Evolutionary conservation across 1,139 yeast genomes (phyloP), one percentile per base, ranked within the genome.

Genomic region (Geotrichum candidum): DNA sequence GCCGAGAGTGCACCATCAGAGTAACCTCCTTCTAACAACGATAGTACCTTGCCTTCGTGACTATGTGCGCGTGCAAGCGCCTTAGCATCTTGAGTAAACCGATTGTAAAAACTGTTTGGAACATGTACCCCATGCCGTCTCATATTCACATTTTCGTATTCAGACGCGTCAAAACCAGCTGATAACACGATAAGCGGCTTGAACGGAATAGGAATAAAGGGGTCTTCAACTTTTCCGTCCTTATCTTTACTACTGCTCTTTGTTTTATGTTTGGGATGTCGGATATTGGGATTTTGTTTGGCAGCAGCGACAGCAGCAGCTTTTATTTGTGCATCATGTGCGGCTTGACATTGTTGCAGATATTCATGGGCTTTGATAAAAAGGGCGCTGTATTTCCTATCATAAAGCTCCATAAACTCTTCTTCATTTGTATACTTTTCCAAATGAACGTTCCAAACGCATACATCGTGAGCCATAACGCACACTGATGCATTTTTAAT

Each of bases 111-210:
- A 33, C 87, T 82, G 0, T 96, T 88, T 3, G 96, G 96, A 3
- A 90, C 92, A 67, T 87, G 86, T 45, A 87, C 90, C 0, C 86
- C 86, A 70, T 90, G 96, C 63, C 96, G 79, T 74, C 90, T 96
- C 96, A 90, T 90, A 63, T 86, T 84, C 25, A 84, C 84, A 63
- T 86, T 86, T 70, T 90, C 96, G 71, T 84, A 86, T 72, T 90
- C 96, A 35, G 90, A 86, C 1, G 96, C 96, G 75, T 90, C 96
- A 72, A 90, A 90, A 2, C 96, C 96, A 0, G 96, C 94, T 53
- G 95, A 87, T 1, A 90, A 80, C 22, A 87, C 80, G 4, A 90
- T 83, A 64, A 89, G 72, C 0, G 94, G 90, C 69, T 85, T 86
- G 74, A 86, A 88, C 0, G 84, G 82, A 10, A 50, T 48, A 6